phyloP scores from a whole-genome alignment of 768 basidiomycete genomes.

The Suillus occidentalis region DNA sequence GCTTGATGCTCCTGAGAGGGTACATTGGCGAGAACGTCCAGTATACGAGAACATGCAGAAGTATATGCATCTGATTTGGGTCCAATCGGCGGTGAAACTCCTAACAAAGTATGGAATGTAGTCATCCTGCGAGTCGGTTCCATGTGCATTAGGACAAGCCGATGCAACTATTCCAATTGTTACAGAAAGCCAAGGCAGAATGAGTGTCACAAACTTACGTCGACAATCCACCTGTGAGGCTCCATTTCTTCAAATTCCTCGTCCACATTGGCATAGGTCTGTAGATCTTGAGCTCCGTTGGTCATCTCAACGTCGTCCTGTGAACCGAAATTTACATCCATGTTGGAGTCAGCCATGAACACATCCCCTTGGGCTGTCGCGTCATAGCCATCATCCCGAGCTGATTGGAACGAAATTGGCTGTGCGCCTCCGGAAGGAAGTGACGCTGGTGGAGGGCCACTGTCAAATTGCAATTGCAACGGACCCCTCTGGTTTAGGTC shows the following conservation, averaged over 20 bases:
- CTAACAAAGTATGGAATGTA: conserved; percentile 57
- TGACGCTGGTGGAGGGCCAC: conserved; percentile 9
- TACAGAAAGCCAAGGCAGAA: conserved; percentile 4
- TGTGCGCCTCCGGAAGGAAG: conserved; percentile 28
- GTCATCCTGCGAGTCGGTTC: conserved; percentile 35
- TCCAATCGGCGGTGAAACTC: conserved; percentile 30
- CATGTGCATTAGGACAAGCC: conserved; percentile 60
- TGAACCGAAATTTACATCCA: conserved; percentile 23
- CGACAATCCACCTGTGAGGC: conserved; percentile 51
- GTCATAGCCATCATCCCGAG: conserved; percentile 23
- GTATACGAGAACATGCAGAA: conserved; percentile 39
- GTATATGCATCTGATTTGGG: conserved; percentile 38
- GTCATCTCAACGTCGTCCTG: conserved; percentile 37
- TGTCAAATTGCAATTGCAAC: background rate
- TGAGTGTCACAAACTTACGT: conserved; percentile 40
- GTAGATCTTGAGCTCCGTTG: conserved; percentile 22
- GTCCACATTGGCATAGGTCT: conserved; percentile 21
- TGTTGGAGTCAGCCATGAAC: conserved; percentile 14
- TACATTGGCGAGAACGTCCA: conserved; percentile 29
- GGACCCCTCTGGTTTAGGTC: background rate
- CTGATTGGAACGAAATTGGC: conserved; percentile 8
- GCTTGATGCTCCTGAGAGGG: conserved; percentile 19
- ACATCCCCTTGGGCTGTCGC: conserved; percentile 15
- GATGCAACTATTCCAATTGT: conserved; percentile 46
- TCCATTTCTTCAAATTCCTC: conserved; percentile 35